Base-by-base conservation (phyloP, 345 rosid species). In the Gossypium longicalyx region DNA sequence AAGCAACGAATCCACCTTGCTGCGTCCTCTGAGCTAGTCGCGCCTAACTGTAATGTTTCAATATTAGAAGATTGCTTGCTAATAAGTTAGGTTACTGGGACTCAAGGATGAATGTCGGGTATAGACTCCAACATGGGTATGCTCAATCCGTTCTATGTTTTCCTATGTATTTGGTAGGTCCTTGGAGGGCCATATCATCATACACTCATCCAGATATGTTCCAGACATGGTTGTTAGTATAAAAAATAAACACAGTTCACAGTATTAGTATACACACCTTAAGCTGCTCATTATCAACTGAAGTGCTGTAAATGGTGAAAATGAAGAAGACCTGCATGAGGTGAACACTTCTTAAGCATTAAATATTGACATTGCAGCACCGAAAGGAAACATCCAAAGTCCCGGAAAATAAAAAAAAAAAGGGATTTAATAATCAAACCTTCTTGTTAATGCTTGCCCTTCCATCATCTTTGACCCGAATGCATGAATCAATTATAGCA, bases 11-110 rank as follows among this genome's bases (percentile, higher is more conserved):
- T 95, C 99, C 99, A 95, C 78, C 79, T 83, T 17, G 93, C 98
- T 43, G 98, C 97, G 69, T 93, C 97, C 85, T 95, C 99, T 65
- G 99, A 81, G 85, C 99, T 90, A 72, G 85, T 86, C 59, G 99
- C 97, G 73, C 99, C 99, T 83, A 93, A 81, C 99, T 95, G 66
- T 45, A 60, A 63, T 56, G 60, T 76, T 44, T 2, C 4, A 74
- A 75, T 16, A 45, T 69, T 72, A 51, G 59, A 16, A 72, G 25
- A 56, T 56, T 7, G 27, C 2, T 56, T 56, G 23, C 60, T 56
- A 56, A n/a, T 20, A 19, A 56, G 60, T 19, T n/a, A 54, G 2
- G 60, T 56, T 56, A 56, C 12, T 56, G 1, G 60, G 5, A n/a
- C 25, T 56, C 27, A 12, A 20, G 12, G 2, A 10, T 56, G 60